Evolutionary conservation across 106 monocot genomes (phyloP), one percentile per base, ranked within the genome.

Genomic region (Acorus calamus): DNA sequence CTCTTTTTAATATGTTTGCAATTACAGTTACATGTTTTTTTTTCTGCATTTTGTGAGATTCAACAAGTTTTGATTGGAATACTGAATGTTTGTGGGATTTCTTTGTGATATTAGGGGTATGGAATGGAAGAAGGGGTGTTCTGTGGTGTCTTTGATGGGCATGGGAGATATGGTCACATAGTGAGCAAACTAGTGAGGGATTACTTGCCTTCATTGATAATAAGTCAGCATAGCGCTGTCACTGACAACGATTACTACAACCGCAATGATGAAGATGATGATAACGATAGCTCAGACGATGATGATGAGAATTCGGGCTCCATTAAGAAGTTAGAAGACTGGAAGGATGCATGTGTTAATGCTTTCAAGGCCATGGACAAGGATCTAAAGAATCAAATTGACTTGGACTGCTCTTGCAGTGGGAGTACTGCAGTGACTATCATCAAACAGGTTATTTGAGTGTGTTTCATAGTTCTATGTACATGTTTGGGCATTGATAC

Each of bases 121-220:
- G 89, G 86, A 60, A 69, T 49, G 65, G 89, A 83, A 11, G 85
- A 82, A 7, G 86, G 86, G 2, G 73, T 89, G 55, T 89, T 94
- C 48, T 89, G 86, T 75, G 94, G 94, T 2, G 89, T 89, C 7
- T 94, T 94, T 69, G 94, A 94, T 69, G 94, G 94, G 6, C 94
- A 94, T 68, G 94, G 94, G 9, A 77, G 83, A 52, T 77, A 73
- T 42, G 94, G 94, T 6, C 89, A 94, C 57, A 43, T 73, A n/a
- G 80, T 94, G 46, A 94, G 94, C 75, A 77, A 63, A 46, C 62
- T 86, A 2, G 84, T 94, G 10, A 79, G 94, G 47, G 89, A 89
- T 55, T 69, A 77, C 68, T 79, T 94, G 1, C 94, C 94, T 47
- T 71, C 80, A 5, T 56, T 89, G 10, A 73, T 94, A 3, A 75